These are phyloP conservation scores for Rhodotorula sp. DNA, from an alignment of 1,284 basidiomycete species.

Conservation along the genomic window DNA sequence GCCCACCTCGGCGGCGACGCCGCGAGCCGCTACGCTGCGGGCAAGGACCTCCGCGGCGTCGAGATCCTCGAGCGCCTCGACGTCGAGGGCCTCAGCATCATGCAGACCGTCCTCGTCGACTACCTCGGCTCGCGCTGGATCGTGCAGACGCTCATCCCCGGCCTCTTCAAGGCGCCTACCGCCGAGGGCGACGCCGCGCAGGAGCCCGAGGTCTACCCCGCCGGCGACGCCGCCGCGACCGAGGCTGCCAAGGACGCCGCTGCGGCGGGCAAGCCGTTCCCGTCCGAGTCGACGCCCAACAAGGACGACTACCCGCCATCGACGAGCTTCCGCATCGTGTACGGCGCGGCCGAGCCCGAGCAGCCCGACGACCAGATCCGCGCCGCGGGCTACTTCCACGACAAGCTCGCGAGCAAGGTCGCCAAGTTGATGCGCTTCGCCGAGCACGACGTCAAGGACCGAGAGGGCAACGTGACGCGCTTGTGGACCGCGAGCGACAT, in stretches of 20 bases:
- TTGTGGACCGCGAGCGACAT: slow-evolving; percentile 60
- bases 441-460: slow-evolving; percentile 56
- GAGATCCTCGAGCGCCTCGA: slow-evolving; percentile 58
- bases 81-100: slow-evolving; percentile 43
- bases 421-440: slow-evolving; percentile 57
- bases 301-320: slow-evolving; percentile 47
- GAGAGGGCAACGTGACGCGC: slow-evolving; percentile 53
- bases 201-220: slow-evolving; percentile 43
- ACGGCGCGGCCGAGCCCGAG: slow-evolving; percentile 60
- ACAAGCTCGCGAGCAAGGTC: slow-evolving; percentile 57
- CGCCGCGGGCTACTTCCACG: slow-evolving; percentile 54
- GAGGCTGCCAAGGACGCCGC: slow-evolving; percentile 63
- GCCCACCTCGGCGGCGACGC: slow-evolving; percentile 60
- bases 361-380: slow-evolving; percentile 52
- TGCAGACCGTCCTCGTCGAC: slow-evolving; percentile 58
- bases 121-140: slow-evolving; percentile 62
- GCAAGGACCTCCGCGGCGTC: slow-evolving; percentile 61
- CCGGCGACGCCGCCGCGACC: slow-evolving; percentile 42
- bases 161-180: slow-evolving; percentile 54
- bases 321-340: slow-evolving; percentile 57
- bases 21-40: slow-evolving; percentile 59
- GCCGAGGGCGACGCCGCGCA: slow-evolving; percentile 36
- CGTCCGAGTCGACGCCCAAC: slow-evolving; percentile 63
- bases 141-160: slow-evolving; percentile 60
- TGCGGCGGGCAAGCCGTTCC: slow-evolving; percentile 71